Evolutionary conservation across 371 early-diverging fungal genomes (phyloP), one percentile per base, ranked within the genome.

Genomic region (Mortierella sp.): DNA sequence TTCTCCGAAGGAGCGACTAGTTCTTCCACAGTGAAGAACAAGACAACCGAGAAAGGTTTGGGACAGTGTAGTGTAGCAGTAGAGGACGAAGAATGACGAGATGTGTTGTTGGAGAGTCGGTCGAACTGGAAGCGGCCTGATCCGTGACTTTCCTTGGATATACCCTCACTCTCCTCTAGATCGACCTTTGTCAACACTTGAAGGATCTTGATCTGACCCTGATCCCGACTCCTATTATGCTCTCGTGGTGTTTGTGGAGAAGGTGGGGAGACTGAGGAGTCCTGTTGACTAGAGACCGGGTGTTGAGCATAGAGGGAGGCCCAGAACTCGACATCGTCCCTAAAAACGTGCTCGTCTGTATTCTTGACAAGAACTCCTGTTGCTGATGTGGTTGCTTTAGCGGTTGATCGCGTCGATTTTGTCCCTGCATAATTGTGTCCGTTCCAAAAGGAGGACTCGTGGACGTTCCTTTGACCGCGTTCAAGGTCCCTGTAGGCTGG

Each of bases 241-340:
- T 19, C 12, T 27, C 23, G 28, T 21, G 37, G 46, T 49, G 43
- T 42, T n/a, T n/a, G n/a, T n/a, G n/a, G n/a, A n/a, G n/a, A n/a
- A n/a, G n/a, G n/a, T n/a, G n/a, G n/a, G n/a, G n/a, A n/a, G n/a
- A n/a, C n/a, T n/a, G n/a, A n/a, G n/a, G 56, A 37, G 24, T 43
- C 52, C 26, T 63, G 52, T 39, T 58, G 58, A 19, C 53, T 63
- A 32, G 57, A 51, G 21, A 70, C 64, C 0, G 42, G 53, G 28
- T 70, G 70, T 48, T 70, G 70, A 6, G 63, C 58, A 43, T 70
- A 70, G 32, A 70, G 70, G 0, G 70, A 63, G 3, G 70, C 62
- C 70, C 70, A 70, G 21, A 70, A 70, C 39, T 63, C 70, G 26
- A 70, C 48, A 37, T 62, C 59, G 23, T 63, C 70, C 31, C 62